phyloP scores from a whole-genome alignment of 2,329 filamentous ascomycete genomes.

The Emericellopsis atlantica region DNA sequence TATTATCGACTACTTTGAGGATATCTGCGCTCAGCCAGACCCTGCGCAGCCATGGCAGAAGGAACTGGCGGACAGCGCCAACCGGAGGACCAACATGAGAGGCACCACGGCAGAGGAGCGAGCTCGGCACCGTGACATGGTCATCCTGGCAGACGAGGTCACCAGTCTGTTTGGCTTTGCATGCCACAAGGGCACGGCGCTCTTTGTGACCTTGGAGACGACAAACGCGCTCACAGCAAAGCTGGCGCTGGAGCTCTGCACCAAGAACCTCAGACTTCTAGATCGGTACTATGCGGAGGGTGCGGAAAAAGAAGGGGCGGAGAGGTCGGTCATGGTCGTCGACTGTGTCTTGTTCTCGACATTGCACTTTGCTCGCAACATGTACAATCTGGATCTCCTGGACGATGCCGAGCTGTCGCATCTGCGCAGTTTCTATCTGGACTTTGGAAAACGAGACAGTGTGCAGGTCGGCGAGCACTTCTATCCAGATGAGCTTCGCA shows the following conservation, averaged over 20 bases:
- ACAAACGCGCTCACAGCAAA: neutral
- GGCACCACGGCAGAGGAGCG: neutral
- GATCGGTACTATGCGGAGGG: neutral
- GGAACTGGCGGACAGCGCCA: neutral
- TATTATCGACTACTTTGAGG: slow-evolving; percentile 11
- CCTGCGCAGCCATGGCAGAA: slow-evolving; percentile 5
- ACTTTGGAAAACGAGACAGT: neutral
- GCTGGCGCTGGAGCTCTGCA: neutral
- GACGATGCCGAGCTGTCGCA: slow-evolving; percentile 15
- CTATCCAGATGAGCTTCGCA: neutral
- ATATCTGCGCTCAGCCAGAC: slow-evolving; percentile 8
- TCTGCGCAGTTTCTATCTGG: neutral
- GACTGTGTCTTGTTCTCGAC: slow-evolving; percentile 1
- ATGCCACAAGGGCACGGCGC: neutral
- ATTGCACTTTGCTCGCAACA: neutral
- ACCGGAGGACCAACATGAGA: neutral
- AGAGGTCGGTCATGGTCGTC: neutral
- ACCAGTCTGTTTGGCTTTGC: neutral
- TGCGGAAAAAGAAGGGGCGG: neutral
- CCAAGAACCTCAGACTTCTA: neutral
- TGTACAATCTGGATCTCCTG: neutral
- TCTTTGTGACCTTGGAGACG: neutral
- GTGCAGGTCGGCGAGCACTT: neutral
- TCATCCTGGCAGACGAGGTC: neutral
- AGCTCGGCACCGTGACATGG: neutral